Evolutionary conservation across 768 basidiomycete species (phyloP).

Genomic region (Tephrocybe rancida): DNA sequence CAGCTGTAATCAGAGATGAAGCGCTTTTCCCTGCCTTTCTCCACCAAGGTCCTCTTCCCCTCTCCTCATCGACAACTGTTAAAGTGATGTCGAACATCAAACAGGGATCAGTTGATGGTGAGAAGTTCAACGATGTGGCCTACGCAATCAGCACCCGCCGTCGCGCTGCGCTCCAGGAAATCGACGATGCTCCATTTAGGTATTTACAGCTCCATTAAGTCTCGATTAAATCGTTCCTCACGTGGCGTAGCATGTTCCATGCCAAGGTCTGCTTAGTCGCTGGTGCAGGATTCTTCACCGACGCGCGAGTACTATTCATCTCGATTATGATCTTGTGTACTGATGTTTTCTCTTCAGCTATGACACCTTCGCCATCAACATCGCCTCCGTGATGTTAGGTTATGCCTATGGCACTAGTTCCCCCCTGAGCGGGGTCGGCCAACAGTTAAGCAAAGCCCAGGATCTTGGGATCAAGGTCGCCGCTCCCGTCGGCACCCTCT

Average conservation of each 20-base stretch:
- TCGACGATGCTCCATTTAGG: constrained; percentile 88
- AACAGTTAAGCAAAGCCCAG: constrained; percentile 57
- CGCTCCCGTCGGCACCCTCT: constrained; percentile 72
- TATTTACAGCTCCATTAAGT: constrained; percentile 25
- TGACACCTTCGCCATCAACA: constrained; percentile 90
- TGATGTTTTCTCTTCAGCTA: constrained; percentile 42
- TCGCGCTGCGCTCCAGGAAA: constrained; percentile 79
- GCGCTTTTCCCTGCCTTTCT: neutral
- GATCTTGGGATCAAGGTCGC: constrained; percentile 79
- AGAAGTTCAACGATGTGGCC: constrained; percentile 30
- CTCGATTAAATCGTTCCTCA: constrained; percentile 1
- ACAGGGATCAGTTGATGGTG: constrained; percentile 36
- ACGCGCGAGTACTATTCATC: constrained; percentile 49
- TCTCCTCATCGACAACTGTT: constrained; percentile 1
- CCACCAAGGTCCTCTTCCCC: constrained; percentile 3
- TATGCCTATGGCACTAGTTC: constrained; percentile 66
- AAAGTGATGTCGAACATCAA: constrained; percentile 33
- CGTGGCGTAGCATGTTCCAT: constrained; percentile 72
- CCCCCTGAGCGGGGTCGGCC: constrained; percentile 24
- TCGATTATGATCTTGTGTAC: neutral
- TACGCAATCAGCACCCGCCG: constrained; percentile 71
- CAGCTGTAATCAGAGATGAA: too few relatives aligned
- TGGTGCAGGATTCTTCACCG: constrained; percentile 92
- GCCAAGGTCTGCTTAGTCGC: constrained; percentile 71
- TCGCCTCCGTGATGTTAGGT: constrained; percentile 81